Conservation (phyloP, 78 protist species). For the Pelomyxa schiedti region DNA sequence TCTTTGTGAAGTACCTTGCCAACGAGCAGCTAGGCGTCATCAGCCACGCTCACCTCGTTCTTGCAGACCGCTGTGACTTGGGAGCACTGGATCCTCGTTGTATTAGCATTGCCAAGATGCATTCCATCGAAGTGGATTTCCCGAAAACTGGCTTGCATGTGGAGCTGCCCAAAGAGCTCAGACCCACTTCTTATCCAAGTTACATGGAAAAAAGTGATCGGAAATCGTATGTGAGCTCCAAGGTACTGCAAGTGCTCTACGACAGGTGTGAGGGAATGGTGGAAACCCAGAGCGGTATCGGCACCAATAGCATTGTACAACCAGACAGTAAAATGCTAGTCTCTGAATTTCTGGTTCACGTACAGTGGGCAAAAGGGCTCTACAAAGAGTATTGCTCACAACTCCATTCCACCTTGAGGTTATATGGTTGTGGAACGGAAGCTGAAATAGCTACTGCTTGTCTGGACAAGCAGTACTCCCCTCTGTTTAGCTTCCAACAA, state of each 20-base stretch:
- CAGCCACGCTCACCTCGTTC: constrained; percentile 21
- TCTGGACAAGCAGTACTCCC: no score
- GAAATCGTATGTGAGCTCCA: not conserved
- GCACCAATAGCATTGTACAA: no score
- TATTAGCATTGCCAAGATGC: constrained; percentile 12
- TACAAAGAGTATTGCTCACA: no score
- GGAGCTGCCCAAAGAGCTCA: constrained; percentile 6
- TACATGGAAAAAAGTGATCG: not conserved
- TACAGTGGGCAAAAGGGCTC: no score
- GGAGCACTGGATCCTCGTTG: not conserved
- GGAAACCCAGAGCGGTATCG: no score
- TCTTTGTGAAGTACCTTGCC: constrained; percentile 2
- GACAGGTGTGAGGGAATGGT: not conserved
- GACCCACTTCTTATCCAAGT: not conserved
- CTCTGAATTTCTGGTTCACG: no score
- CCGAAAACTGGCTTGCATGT: constrained; percentile 29
- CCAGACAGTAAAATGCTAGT: no score
- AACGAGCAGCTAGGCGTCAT: constrained; percentile 10
- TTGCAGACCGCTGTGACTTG: not conserved
- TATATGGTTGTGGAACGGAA: no score
- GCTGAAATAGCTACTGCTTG: no score
- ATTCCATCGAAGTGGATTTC: constrained; percentile 33
- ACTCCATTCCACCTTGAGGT: no score
- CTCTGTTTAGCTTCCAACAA: no score
- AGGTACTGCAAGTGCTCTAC: not conserved